Base-by-base conservation (phyloP, 148 eudicot genomes). In the Salicornia ramosissima region DNA sequence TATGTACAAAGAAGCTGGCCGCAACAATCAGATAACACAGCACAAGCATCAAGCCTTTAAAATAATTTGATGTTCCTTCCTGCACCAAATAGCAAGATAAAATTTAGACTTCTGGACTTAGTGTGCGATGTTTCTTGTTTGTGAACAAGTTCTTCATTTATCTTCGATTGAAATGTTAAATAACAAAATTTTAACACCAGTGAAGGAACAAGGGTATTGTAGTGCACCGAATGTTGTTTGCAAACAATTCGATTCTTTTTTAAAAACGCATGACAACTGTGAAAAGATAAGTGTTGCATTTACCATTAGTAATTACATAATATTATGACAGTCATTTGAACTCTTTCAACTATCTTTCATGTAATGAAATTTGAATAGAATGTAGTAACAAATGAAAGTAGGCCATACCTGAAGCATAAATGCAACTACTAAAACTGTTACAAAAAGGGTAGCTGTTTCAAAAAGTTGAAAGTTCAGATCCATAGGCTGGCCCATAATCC, bases 11-110 rank as follows among this genome's bases (percentile, higher is more conserved):
- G 84, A 92, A 92, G 83, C 96, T 92, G 78, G 97, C 97, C 40
- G 97, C 97, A 55, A 90, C 98, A 72, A 92, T 92, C 68, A 92
- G 84, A 83, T 90, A 92, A 81, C 96, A 86, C 68, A 90, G 81
- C 73, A 92, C 86, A 60, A 92, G 96, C 98, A 92, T 90, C 86
- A 92, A 78, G 25, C 96, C 98, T 80, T 92, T 92, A 60, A 92
- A 90, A 80, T 88, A 92, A 83, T 92, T 92, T 69, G 96, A 88
- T 31, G 90, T 87, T 43, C 96, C 96, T 75, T 92, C 98, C 98
- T 90, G 94, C 74, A 83, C 51, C 25, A 71, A 55, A 24, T 30
- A 28, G 33, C 62, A 70, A 78, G 28, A 52, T 63, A 28, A 68
- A 46, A 39, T 40, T 52, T 29, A 60, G 36, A 3, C 51, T n/a